Conservation (phyloP, 129 eudicot species). For the Lactuca sativa region DNA sequence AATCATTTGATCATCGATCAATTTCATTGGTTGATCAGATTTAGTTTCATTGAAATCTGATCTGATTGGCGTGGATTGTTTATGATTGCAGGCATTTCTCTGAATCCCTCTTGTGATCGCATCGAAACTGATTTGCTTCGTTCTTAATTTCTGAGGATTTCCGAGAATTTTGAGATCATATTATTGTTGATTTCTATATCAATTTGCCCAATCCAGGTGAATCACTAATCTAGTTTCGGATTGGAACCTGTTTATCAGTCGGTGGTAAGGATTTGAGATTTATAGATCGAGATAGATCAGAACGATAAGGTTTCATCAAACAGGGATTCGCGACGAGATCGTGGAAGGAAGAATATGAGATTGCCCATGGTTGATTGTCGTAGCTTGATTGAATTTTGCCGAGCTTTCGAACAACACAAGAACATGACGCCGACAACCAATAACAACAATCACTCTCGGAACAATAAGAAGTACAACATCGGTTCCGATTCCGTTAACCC, state of each 20-base stretch:
- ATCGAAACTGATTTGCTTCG: conserved; percentile 9
- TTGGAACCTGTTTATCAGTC: neutral
- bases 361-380: conserved; percentile 64
- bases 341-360: conserved; percentile 36
- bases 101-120: conserved; percentile 2
- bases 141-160: neutral
- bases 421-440: conserved; percentile 16
- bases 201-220: neutral
- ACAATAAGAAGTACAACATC: conserved; percentile 20
- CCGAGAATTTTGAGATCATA: neutral
- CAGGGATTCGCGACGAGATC: conserved; percentile 3
- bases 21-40: conserved; percentile 5
- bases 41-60: conserved; percentile 3
- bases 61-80: conserved; percentile 9
- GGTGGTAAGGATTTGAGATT: conserved; percentile 4
- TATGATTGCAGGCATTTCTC: conserved; percentile 3
- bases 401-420: conserved; percentile 49
- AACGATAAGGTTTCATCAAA: neutral
- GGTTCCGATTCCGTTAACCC: conserved; percentile 38
- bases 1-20: conserved; percentile 24
- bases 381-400: conserved; percentile 53
- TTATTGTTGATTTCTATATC: neutral
- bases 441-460: conserved; percentile 22
- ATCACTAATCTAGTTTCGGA: neutral
- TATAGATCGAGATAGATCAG: conserved; percentile 29